Conservation (phyloP, 164 flowering plant genomes). For the Brasenia schreberi region DNA sequence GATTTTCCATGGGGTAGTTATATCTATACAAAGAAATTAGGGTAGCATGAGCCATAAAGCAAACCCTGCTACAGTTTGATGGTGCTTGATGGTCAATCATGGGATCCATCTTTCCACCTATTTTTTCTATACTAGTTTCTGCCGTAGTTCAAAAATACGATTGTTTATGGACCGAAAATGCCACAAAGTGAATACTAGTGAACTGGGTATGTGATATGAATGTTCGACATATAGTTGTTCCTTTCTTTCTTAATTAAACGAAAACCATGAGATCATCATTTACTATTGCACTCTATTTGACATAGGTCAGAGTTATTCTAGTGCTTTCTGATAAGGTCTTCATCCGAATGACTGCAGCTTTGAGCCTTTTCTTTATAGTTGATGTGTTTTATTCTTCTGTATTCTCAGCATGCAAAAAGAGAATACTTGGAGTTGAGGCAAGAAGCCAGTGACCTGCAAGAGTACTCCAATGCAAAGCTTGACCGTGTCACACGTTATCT, state of each 20-base stretch:
- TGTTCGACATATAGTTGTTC: background rate
- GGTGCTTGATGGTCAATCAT: no score
- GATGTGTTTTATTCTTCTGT: slow-evolving; percentile 1
- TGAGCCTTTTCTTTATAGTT: background rate
- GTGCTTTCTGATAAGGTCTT: background rate
- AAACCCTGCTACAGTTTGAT: no score
- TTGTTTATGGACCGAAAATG: no score
- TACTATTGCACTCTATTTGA: background rate
- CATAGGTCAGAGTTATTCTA: background rate
- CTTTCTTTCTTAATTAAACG: background rate
- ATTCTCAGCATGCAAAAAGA: slow-evolving; percentile 57
- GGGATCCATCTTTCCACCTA: background rate
- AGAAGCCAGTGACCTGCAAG: slow-evolving; percentile 84
- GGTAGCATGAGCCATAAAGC: no score
- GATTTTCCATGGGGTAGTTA: no score
- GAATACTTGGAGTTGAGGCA: slow-evolving; percentile 78
- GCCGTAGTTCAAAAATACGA: no score
- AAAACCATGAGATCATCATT: background rate
- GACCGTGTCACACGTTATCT: slow-evolving; percentile 73
- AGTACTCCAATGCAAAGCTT: slow-evolving; percentile 88
- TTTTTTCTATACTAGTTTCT: background rate
- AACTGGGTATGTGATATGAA: no score
- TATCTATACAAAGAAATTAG: no score
- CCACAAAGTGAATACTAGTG: no score
- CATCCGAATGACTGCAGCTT: background rate